A percentile compares a stretch with the other conserved stretches of the same genome.
Evolutionary conservation across 2,329 filamentous ascomycete species (phyloP).

Genomic region (Cladophialophora bantiana): DNA sequence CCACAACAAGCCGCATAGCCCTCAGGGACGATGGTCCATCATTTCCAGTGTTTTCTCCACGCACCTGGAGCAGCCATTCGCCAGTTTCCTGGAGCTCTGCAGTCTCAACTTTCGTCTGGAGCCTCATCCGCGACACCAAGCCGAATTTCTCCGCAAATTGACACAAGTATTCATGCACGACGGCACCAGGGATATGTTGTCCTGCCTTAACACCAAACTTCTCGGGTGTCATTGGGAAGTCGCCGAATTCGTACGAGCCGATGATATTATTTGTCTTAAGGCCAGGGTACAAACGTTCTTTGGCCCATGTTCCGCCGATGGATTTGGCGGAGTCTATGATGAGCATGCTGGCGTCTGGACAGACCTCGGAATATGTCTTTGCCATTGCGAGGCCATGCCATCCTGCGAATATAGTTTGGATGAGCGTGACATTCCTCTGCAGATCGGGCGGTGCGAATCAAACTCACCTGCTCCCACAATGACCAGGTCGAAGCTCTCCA

Average conservation of each 20-base stretch:
- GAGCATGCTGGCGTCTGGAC: slow-evolving; percentile 63
- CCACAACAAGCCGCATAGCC: slow-evolving; percentile 64
- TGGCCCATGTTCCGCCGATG: slow-evolving; percentile 74
- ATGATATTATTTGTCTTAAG: slow-evolving; percentile 77
- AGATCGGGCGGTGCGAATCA: neutral
- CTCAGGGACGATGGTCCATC: slow-evolving; percentile 36
- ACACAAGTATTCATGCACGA: slow-evolving; percentile 64
- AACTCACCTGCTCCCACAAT: slow-evolving; percentile 19
- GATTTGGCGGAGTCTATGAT: slow-evolving; percentile 65
- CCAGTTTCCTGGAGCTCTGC: slow-evolving; percentile 53
- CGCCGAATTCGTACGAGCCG: slow-evolving; percentile 75
- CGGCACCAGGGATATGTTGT: slow-evolving; percentile 65
- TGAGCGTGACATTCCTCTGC: neutral
- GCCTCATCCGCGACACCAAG: slow-evolving; percentile 57
- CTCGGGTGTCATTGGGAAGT: slow-evolving; percentile 71
- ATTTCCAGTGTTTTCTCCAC: neutral
- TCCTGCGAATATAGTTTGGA: slow-evolving; percentile 45
- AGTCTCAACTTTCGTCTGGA: slow-evolving; percentile 59
- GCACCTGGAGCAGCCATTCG: slow-evolving; percentile 46
- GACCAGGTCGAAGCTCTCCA: slow-evolving; percentile 18
- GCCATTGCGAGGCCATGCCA: slow-evolving; percentile 66
- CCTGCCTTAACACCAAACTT: slow-evolving; percentile 58
- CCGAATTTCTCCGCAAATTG: slow-evolving; percentile 63
- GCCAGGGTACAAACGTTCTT: slow-evolving; percentile 69
- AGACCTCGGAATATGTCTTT: slow-evolving; percentile 66